Evolutionary conservation across 352 stramenopile species (phyloP).

Genomic region (Saprolegnia diclina): DNA sequence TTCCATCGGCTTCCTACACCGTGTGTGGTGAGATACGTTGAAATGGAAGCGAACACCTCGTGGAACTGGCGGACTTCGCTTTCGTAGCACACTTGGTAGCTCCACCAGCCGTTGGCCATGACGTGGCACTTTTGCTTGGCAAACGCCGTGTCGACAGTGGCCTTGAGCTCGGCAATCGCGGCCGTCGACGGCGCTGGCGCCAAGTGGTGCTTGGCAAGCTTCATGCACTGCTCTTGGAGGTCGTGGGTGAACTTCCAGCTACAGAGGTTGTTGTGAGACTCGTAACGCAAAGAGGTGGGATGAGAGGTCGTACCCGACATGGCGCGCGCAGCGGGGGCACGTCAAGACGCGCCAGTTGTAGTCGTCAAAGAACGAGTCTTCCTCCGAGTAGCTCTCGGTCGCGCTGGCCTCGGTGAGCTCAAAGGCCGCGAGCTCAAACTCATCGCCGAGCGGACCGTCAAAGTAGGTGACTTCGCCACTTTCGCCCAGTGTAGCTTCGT

Average conservation of each 20-base stretch:
- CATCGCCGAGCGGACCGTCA: constrained; percentile 30
- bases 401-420: constrained; percentile 50
- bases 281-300: no score
- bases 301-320: constrained; percentile 66
- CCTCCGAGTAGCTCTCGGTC: constrained; percentile 58
- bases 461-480: constrained; percentile 37
- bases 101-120: constrained; percentile 67
- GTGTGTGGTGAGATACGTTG: neutral
- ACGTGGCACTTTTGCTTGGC: constrained; percentile 55
- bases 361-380: constrained; percentile 70
- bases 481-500: constrained; percentile 46
- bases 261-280: neutral
- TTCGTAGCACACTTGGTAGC: constrained; percentile 79
- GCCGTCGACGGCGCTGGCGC: neutral
- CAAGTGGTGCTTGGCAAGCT: constrained; percentile 32
- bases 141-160: constrained; percentile 36
- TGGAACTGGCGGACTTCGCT: constrained; percentile 79
- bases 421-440: constrained; percentile 77
- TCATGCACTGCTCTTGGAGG: constrained; percentile 64
- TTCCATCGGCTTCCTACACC: constrained; percentile 55
- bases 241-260: constrained; percentile 83
- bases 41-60: neutral
- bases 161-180: constrained; percentile 32
- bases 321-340: constrained; percentile 65
- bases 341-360: constrained; percentile 78